Evolutionary conservation across 352 stramenopile species (phyloP).

Genomic region (Aphanomyces cochlioides): DNA sequence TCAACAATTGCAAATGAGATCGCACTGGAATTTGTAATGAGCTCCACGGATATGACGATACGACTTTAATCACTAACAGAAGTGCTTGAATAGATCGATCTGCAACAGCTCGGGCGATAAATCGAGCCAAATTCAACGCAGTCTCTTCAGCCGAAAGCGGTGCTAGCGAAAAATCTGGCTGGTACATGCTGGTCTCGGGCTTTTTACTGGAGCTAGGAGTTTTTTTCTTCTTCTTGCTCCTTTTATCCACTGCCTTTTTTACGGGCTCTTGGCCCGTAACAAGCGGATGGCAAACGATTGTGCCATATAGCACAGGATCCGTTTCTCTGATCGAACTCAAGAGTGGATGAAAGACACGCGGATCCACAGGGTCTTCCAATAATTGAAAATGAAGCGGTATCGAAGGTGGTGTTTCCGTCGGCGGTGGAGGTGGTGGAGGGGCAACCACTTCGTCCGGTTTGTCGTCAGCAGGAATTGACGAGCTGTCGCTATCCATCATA

Average conservation of each 20-base stretch:
- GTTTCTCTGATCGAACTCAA: conserved; percentile 70
- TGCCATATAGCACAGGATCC: conserved; percentile 76
- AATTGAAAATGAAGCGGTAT: conserved; percentile 45
- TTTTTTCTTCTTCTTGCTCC: conserved; percentile 75
- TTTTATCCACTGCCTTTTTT: conserved; percentile 82
- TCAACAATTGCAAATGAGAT: conserved; percentile 16
- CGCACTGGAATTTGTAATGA: background rate
- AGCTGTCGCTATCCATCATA: conserved; percentile 18
- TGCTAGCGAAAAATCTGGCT: conserved; percentile 59
- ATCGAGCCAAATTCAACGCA: conserved; percentile 61
- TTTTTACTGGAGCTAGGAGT: conserved; percentile 36
- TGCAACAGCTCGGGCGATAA: conserved; percentile 69
- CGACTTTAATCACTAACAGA: conserved; percentile 58
- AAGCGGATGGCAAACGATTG: conserved; percentile 79
- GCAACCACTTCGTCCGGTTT: conserved; percentile 38
- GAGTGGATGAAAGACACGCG: conserved; percentile 74
- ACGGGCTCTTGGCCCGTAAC: conserved; percentile 70
- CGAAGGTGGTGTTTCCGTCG: conserved; percentile 15
- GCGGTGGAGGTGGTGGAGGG: conserved; percentile 49
- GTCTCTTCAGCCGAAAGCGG: conserved; percentile 52
- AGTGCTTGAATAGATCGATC: conserved; percentile 73
- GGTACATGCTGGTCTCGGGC: conserved; percentile 54
- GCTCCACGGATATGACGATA: background rate
- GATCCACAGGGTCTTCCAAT: conserved; percentile 65
- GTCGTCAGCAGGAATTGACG: conserved; percentile 33